Conservation (phyloP, 345 rosid genomes). For the Gossypium rotundifolium region DNA sequence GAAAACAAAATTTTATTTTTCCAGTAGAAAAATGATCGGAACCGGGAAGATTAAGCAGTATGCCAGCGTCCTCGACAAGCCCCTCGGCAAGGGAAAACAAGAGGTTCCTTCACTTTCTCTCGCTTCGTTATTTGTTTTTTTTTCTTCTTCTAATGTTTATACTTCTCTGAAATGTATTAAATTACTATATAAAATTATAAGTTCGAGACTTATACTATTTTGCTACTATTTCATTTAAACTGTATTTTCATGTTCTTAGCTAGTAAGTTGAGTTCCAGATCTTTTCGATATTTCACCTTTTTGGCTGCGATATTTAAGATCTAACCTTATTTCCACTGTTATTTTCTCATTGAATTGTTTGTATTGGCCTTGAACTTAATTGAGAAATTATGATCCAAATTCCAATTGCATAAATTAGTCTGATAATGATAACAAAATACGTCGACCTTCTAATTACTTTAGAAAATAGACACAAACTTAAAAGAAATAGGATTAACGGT, state of each 20-base stretch:
- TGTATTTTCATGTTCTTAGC: not conserved
- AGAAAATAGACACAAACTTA: no score
- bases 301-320: not conserved
- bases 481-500: not conserved
- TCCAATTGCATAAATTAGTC: no score
- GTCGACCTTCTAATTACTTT: no score
- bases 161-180: not conserved
- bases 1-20: not conserved
- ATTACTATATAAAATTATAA: not conserved
- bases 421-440: no score
- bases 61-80: constrained; percentile 87
- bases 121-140: not conserved
- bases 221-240: not conserved
- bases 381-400: not conserved
- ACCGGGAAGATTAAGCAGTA: constrained; percentile 90
- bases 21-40: constrained; percentile 59
- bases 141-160: not conserved
- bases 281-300: not conserved
- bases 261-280: not conserved
- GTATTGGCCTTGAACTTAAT: not conserved
- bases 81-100: constrained; percentile 96
- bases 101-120: constrained; percentile 46
- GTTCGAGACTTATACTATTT: not conserved
- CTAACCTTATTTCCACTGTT: not conserved
- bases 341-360: not conserved